These are phyloP conservation scores for Gaeumannomyces sp. DNA, from an alignment of 2,329 filamentous ascomycete genomes.

Conservation along the genomic window DNA sequence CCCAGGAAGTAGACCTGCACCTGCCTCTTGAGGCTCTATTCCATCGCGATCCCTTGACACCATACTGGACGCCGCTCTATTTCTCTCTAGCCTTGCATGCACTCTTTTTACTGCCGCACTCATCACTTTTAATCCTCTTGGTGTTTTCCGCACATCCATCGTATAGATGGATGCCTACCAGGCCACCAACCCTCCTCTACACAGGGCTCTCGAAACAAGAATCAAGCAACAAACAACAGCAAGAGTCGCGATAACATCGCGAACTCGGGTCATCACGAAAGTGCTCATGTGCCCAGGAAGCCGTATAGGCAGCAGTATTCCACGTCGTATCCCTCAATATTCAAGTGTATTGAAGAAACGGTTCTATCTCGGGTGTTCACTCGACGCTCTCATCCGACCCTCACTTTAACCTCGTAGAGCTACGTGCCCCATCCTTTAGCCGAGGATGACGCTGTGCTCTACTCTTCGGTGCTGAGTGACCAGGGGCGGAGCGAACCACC, in stretches of 20 bases:
- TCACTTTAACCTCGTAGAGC: conserved; percentile 68
- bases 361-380: conserved; percentile 36
- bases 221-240: neutral
- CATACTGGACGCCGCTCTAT: neutral
- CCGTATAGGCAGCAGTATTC: neutral
- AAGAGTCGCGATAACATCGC: neutral
- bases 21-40: neutral
- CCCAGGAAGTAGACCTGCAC: neutral
- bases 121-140: neutral
- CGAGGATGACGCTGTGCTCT: conserved; percentile 32
- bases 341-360: neutral
- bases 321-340: neutral
- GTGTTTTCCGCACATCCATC: neutral
- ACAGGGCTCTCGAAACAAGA: neutral
- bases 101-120: neutral
- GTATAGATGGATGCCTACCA: neutral
- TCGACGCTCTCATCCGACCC: conserved; percentile 57
- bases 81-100: neutral
- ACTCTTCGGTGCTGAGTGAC: conserved; percentile 64
- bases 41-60: neutral
- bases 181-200: neutral
- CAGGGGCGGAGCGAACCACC: conserved; percentile 58
- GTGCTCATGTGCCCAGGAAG: neutral
- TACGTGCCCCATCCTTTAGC: conserved; percentile 12
- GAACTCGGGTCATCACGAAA: neutral